Evolutionary conservation across 768 basidiomycete genomes (phyloP).

Genomic region (Panaeolus cyanescens): DNA sequence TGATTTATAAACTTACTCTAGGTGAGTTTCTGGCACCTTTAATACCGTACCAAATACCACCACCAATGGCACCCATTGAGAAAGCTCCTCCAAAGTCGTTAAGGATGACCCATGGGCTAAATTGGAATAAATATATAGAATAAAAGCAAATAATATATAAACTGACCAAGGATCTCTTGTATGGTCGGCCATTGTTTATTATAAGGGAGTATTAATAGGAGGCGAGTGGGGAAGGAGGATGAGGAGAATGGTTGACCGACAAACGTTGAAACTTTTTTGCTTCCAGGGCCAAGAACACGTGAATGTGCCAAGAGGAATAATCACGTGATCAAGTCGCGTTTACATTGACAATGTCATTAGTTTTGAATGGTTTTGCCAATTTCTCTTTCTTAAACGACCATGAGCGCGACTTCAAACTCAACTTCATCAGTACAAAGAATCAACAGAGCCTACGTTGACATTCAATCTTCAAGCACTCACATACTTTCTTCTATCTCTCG

Average conservation of each 20-base stretch:
- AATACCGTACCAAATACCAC: conserved; percentile 98
- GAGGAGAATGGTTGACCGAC: conserved; percentile 4
- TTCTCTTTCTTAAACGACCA: conserved; percentile 24
- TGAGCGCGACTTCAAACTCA: conserved; percentile 26
- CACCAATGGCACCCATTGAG: conserved; percentile 97
- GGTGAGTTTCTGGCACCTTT: conserved; percentile 98
- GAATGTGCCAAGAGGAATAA: conserved; percentile 8
- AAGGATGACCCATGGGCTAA: conserved; percentile 96
- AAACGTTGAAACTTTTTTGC: conserved; percentile 34
- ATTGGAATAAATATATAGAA: conserved; percentile 9
- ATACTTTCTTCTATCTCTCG: conserved; percentile 29
- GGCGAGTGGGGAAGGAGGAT: conserved; percentile 7
- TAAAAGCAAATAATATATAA: not conserved
- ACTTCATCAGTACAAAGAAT: conserved; percentile 29
- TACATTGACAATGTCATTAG: conserved; percentile 18
- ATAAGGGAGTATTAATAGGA: conserved; percentile 2
- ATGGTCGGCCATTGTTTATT: conserved; percentile 25
- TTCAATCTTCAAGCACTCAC: conserved; percentile 48
- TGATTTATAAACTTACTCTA: conserved; percentile 53
- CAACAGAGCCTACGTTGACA: conserved; percentile 58
- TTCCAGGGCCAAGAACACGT: conserved; percentile 27
- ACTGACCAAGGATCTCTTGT: conserved; percentile 29
- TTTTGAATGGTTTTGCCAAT: conserved; percentile 19
- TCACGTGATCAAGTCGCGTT: conserved; percentile 36
- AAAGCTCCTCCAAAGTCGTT: conserved; percentile 98